Evolutionary conservation across 2,329 filamentous ascomycete species (phyloP).

Genomic region (Phyllosticta paracitricarpa): DNA sequence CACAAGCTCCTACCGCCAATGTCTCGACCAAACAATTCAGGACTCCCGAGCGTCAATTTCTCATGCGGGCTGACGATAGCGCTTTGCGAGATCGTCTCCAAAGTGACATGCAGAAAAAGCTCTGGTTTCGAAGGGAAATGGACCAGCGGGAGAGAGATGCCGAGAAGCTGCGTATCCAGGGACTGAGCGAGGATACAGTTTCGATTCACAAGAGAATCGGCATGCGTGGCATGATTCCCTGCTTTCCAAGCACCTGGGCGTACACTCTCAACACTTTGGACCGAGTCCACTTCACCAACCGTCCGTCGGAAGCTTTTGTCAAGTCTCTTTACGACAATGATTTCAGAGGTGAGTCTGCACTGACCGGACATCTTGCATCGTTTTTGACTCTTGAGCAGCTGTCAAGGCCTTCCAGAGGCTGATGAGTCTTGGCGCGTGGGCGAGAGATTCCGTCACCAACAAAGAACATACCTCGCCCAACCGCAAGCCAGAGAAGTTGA

Average conservation of each 20-base stretch:
- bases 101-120: conserved; percentile 10
- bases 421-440: conserved; percentile 40
- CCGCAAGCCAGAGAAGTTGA: conserved; percentile 27
- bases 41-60: neutral
- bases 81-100: neutral
- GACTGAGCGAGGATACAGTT: conserved; percentile 44
- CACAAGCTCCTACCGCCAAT: neutral
- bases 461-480: conserved; percentile 18
- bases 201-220: conserved; percentile 44
- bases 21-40: neutral
- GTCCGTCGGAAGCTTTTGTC: conserved; percentile 36
- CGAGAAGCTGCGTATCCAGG: conserved; percentile 28
- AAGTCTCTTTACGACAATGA: conserved; percentile 31
- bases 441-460: conserved; percentile 40
- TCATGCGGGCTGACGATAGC: neutral
- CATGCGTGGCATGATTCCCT: conserved; percentile 46
- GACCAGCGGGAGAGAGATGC: conserved; percentile 19
- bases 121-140: conserved; percentile 19
- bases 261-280: conserved; percentile 46
- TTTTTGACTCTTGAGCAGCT: conserved; percentile 23
- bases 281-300: conserved; percentile 39
- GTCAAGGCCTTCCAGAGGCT: conserved; percentile 41
- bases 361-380: neutral
- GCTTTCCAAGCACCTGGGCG: conserved; percentile 43
- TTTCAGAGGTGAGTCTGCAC: conserved; percentile 34